These are phyloP conservation scores for Bryum argenteum DNA, from an alignment of 225 moss, liverwort and hornwort genomes.

Conservation along the genomic window DNA sequence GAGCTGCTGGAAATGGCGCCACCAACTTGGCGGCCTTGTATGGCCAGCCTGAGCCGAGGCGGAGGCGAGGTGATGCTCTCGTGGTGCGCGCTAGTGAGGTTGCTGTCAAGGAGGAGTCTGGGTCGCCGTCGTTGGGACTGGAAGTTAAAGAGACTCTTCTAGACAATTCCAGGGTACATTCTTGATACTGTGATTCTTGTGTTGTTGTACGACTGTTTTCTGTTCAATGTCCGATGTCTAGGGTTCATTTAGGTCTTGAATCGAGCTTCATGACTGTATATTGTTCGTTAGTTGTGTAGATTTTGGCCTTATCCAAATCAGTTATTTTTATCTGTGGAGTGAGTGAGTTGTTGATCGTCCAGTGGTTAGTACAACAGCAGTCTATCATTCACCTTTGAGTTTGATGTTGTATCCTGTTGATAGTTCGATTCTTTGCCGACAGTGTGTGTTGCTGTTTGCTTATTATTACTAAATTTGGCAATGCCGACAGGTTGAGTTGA, in stretches of 20 bases:
- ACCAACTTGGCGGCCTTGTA: slow-evolving; percentile 27
- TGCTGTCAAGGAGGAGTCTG: slow-evolving; percentile 59
- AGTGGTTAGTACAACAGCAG: too few species aligned
- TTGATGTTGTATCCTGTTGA: too few species aligned
- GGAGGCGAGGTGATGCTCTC: slow-evolving; percentile 35
- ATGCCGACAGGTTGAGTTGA: slow-evolving; percentile 69
- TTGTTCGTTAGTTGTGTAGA: neutral
- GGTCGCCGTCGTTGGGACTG: slow-evolving; percentile 61
- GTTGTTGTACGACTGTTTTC: neutral
- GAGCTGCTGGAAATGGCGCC: slow-evolving; percentile 37
- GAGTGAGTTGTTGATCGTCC: too few species aligned
- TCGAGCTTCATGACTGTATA: neutral
- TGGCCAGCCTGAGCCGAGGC: slow-evolving; percentile 24
- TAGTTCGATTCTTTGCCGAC: neutral
- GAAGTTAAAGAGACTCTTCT: slow-evolving; percentile 73
- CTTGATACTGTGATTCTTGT: neutral
- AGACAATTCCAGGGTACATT: slow-evolving; percentile 65
- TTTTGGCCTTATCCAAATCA: neutral
- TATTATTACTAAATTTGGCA: slow-evolving; percentile 18
- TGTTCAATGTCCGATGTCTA: neutral
- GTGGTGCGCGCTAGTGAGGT: slow-evolving; percentile 57
- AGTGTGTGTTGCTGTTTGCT: neutral
- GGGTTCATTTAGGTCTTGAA: neutral
- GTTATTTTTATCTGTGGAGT: too few species aligned
- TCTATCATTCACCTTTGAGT: too few species aligned